Evolutionary conservation across 805 yeast genomes (phyloP).

Genomic region (Yarrowia deformans): DNA sequence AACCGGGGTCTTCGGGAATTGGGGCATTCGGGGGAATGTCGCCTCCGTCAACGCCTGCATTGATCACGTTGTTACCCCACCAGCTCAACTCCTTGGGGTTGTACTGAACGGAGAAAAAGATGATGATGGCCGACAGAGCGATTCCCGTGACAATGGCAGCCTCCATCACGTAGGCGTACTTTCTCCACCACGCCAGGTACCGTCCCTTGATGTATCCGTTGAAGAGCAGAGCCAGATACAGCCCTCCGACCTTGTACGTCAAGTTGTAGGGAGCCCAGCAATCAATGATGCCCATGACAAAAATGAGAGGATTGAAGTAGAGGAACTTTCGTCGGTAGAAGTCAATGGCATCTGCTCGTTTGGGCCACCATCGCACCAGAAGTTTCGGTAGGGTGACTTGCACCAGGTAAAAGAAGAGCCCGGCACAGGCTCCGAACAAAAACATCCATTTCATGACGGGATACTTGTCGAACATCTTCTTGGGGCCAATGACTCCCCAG

Average conservation of each 20-base stretch:
- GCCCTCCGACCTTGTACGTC: neutral
- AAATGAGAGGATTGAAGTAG: neutral
- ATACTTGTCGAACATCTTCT: neutral
- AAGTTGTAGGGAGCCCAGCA: neutral
- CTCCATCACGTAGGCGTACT: conserved; percentile 2
- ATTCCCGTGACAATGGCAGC: neutral
- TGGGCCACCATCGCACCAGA: neutral
- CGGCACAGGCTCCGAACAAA: neutral
- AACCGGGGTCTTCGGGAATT: neutral
- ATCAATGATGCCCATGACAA: neutral
- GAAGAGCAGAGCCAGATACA: neutral
- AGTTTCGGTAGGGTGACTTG: neutral
- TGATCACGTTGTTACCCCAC: neutral
- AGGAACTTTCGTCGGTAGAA: neutral
- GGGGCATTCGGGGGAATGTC: neutral
- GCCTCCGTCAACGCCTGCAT: neutral
- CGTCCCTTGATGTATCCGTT: neutral
- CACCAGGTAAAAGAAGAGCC: neutral
- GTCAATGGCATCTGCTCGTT: neutral
- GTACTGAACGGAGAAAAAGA: neutral
- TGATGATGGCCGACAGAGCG: neutral
- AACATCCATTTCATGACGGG: conserved; percentile 3
- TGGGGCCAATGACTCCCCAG: conserved; percentile 7
- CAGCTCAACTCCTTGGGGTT: neutral
- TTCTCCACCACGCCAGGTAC: neutral